Evolutionary conservation across 108 stramenopile species (phyloP).

Genomic region (Cyclotella choctawhatcheeana): DNA sequence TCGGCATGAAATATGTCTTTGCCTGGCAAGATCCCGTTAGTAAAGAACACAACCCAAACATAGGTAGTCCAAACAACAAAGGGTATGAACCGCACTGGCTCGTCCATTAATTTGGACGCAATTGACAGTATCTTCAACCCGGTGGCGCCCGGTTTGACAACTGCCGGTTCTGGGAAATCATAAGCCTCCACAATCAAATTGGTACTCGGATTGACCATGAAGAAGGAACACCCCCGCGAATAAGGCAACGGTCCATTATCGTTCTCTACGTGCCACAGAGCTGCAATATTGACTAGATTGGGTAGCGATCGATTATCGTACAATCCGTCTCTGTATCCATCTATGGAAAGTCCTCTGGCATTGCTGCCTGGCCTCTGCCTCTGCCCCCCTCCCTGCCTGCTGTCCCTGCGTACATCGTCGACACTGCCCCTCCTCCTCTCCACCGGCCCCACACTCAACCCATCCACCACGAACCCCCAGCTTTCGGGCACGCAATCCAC

Average conservation of each 20-base stretch:
- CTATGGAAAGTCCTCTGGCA: no score
- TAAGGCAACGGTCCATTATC: constrained; percentile 59
- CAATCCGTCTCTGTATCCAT: no score
- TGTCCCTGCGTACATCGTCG: not conserved
- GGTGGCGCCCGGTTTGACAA: constrained; percentile 47
- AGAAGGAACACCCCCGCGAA: constrained; percentile 59
- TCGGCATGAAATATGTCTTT: constrained; percentile 72
- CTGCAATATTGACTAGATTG: constrained; percentile 39
- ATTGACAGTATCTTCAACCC: constrained; percentile 46
- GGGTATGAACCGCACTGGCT: constrained; percentile 76
- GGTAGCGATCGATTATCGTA: no score
- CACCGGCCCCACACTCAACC: constrained; percentile 33
- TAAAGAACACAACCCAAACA: constrained; percentile 82
- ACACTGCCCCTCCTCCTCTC: constrained; percentile 11
- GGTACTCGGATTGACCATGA: constrained; percentile 49
- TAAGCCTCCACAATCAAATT: constrained; percentile 55
- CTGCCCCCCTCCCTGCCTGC: no score
- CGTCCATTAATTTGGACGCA: constrained; percentile 59
- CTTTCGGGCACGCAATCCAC: constrained; percentile 58
- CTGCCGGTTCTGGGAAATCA: constrained; percentile 68
- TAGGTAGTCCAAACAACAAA: constrained; percentile 65
- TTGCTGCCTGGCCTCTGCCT: no score
- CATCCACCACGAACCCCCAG: constrained; percentile 61
- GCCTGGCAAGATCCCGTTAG: constrained; percentile 78
- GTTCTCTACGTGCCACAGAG: constrained; percentile 65